Evolutionary conservation across 2,329 filamentous ascomycete species (phyloP).

Genomic region (Fusarium nygamai): DNA sequence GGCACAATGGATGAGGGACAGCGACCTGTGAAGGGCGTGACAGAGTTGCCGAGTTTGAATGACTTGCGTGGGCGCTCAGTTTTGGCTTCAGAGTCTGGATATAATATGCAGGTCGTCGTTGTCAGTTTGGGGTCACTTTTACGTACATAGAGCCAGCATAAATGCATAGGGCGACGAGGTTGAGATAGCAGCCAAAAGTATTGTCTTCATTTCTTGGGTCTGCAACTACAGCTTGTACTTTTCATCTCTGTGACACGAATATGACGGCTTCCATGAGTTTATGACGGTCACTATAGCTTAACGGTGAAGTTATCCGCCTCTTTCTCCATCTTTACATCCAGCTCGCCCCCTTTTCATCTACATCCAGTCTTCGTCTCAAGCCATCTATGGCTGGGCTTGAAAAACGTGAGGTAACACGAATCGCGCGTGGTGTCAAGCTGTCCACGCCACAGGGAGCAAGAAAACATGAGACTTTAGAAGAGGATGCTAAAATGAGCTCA

Average conservation of each 20-base stretch:
- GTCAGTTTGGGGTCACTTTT: constrained; percentile 27
- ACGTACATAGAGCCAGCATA: constrained; percentile 40
- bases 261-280: not conserved
- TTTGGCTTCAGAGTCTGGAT: constrained; percentile 31
- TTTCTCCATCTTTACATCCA: not conserved
- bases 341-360: not conserved
- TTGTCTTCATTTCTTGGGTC: constrained; percentile 27
- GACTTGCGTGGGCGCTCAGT: constrained; percentile 7
- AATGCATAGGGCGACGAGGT: constrained; percentile 2
- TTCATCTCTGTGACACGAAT: constrained; percentile 8
- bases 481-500: too few species aligned
- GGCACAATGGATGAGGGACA: not conserved
- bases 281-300: not conserved
- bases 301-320: not conserved
- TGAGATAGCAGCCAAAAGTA: constrained; percentile 29
- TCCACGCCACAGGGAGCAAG: not conserved
- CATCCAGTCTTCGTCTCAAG: not conserved
- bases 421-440: not conserved
- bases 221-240: constrained; percentile 18
- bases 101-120: constrained; percentile 36
- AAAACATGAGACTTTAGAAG: too few species aligned
- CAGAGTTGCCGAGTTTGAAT: constrained; percentile 1
- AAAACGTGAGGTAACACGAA: not conserved
- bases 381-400: not conserved
- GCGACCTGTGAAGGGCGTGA: not conserved